A percentile compares a stretch with the other conserved stretches of the same genome.
Conservation (phyloP, 2,329 filamentous ascomycete genomes). For the Calonectria hongkongensis region DNA sequence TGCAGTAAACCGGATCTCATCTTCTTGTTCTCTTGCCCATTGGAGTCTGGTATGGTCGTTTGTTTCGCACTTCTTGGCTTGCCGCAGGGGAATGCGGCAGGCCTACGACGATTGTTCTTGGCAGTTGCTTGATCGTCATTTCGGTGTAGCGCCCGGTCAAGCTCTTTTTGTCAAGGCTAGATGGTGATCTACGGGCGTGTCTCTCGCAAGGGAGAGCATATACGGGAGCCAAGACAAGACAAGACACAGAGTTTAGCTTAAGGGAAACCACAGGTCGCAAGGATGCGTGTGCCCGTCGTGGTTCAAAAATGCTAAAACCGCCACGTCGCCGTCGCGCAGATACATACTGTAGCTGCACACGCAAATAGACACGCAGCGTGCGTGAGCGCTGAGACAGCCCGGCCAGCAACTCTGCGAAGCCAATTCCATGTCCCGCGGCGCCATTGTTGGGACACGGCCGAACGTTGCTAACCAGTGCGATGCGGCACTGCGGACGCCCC, state of each 20-base stretch:
- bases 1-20: constrained; percentile 7
- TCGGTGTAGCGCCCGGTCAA: constrained; percentile 40
- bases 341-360: constrained; percentile 2
- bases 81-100: constrained; percentile 24
- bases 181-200: constrained; percentile 45
- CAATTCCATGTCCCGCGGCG: not conserved
- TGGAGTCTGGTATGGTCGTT: constrained; percentile 42
- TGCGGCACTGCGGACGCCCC: constrained; percentile 25
- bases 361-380: constrained; percentile 6
- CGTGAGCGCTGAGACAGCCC: constrained; percentile 4
- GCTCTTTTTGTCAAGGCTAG: constrained; percentile 46
- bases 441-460: constrained; percentile 18
- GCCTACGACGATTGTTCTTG: constrained; percentile 45
- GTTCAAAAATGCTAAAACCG: constrained; percentile 29
- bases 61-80: constrained; percentile 36
- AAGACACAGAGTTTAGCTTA: not conserved
- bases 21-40: constrained; percentile 25
- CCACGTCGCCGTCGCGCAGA: constrained; percentile 19
- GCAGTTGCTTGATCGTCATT: constrained; percentile 32
- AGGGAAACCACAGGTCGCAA: constrained; percentile 18
- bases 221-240: constrained; percentile 25
- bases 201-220: constrained; percentile 25
- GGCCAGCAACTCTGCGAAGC: not conserved
- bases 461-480: constrained; percentile 25
- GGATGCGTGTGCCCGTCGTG: constrained; percentile 20